These are phyloP conservation scores for Colletotrichum spinosum DNA, from an alignment of 2,329 filamentous ascomycete species.

Conservation along the genomic window DNA sequence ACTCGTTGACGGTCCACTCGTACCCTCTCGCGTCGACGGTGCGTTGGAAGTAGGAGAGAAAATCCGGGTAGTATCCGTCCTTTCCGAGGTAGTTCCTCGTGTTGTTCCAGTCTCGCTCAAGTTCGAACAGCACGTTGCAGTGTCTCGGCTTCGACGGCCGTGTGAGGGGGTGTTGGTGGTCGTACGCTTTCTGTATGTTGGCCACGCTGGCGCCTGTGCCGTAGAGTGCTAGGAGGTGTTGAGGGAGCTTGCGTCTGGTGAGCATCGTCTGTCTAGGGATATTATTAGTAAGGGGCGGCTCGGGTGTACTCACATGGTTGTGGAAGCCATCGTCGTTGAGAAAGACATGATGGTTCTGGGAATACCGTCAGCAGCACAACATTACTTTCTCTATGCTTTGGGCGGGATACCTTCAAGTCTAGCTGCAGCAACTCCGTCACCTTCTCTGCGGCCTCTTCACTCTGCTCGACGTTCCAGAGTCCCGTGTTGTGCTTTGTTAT, in stretches of 20 bases:
- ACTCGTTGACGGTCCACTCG: no score
- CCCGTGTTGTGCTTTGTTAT: not conserved
- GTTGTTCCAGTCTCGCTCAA: not conserved
- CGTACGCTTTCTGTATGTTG: not conserved
- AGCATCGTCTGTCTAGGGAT: not conserved
- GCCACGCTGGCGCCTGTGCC: not conserved
- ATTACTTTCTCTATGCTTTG: not conserved
- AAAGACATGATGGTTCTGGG: not conserved
- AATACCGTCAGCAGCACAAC: not conserved
- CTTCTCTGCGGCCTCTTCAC: not conserved
- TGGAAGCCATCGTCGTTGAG: not conserved
- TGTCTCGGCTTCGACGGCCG: not conserved
- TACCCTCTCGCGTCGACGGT: no score
- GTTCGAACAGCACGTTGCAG: not conserved
- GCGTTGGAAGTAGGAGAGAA: no score
- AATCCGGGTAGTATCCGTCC: conserved; percentile 21
- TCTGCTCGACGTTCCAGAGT: not conserved
- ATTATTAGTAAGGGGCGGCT: not conserved
- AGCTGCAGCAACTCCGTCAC: not conserved
- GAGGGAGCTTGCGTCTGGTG: not conserved
- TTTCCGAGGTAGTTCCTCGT: not conserved
- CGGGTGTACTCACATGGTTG: not conserved
- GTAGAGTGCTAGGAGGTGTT: not conserved
- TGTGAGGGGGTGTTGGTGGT: not conserved
- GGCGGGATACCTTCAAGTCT: not conserved